These are phyloP conservation scores for Diplodia scrobiculata DNA, from an alignment of 2,329 filamentous ascomycete species.

Conservation along the genomic window DNA sequence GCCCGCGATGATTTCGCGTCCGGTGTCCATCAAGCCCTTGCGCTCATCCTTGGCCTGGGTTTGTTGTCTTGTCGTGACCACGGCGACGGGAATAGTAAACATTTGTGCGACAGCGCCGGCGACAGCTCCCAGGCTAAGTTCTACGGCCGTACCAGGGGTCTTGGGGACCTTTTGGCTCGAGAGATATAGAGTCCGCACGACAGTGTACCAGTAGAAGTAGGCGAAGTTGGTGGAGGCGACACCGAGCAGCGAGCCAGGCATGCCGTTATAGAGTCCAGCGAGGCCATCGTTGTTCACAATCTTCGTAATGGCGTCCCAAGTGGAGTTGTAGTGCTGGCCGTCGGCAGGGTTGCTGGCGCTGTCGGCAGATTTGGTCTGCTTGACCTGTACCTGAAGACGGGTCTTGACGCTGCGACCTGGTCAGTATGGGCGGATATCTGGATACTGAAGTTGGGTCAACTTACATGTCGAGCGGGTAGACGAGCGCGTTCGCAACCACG, in stretches of 20 bases:
- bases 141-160: slow-evolving; percentile 74
- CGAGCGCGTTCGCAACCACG: slow-evolving; percentile 89
- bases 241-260: slow-evolving; percentile 81
- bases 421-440: slow-evolving; percentile 16
- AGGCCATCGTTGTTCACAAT: slow-evolving; percentile 81
- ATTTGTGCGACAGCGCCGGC: slow-evolving; percentile 90
- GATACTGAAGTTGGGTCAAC: slow-evolving; percentile 41
- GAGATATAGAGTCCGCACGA: slow-evolving; percentile 80
- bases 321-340: slow-evolving; percentile 78
- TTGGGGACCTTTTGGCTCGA: slow-evolving; percentile 59
- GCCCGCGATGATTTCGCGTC: slow-evolving; percentile 81
- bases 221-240: slow-evolving; percentile 98
- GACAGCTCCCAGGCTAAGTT: slow-evolving; percentile 80
- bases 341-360: slow-evolving; percentile 45
- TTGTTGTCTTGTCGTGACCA: slow-evolving; percentile 94
- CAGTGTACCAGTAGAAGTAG: slow-evolving; percentile 98
- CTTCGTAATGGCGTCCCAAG: slow-evolving; percentile 82
- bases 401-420: slow-evolving; percentile 78
- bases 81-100: slow-evolving; percentile 94
- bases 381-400: slow-evolving; percentile 90
- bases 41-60: slow-evolving; percentile 82
- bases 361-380: slow-evolving; percentile 49
- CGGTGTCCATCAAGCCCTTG: slow-evolving; percentile 85
- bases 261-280: slow-evolving; percentile 82
- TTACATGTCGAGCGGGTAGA: slow-evolving; percentile 96